Conservation (phyloP, 345 rosid genomes). For the Iberis pinnata region DNA sequence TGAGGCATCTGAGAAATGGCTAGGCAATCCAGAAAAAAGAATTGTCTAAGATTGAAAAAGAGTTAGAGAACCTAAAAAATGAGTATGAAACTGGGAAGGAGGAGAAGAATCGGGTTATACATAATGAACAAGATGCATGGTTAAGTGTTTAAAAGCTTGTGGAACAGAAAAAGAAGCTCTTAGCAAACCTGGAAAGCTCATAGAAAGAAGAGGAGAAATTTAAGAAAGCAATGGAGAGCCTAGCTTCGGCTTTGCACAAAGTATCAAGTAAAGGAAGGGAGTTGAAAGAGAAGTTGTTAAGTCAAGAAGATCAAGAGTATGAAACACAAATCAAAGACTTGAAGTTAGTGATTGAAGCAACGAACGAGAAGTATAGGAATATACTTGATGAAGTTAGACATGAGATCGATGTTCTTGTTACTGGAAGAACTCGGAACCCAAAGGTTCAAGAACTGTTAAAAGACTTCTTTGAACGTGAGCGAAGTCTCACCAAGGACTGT, state of each 20-base stretch:
- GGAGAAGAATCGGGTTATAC: slow-evolving; percentile 65
- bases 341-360: too few relatives aligned
- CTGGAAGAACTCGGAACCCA: too few relatives aligned
- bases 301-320: too few relatives aligned
- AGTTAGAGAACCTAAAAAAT: slow-evolving; percentile 45
- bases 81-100: slow-evolving; percentile 53
- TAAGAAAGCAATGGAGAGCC: slow-evolving; percentile 94
- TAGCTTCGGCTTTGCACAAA: too few relatives aligned
- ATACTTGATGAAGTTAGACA: slow-evolving; percentile 69
- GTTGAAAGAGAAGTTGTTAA: too few relatives aligned
- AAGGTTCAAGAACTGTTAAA: too few relatives aligned
- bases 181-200: slow-evolving; percentile 56
- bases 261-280: too few relatives aligned
- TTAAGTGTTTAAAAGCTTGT: slow-evolving; percentile 54
- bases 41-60: slow-evolving; percentile 37
- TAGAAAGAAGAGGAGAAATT: slow-evolving; percentile 89
- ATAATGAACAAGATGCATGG: slow-evolving; percentile 73
- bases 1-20: slow-evolving; percentile 46
- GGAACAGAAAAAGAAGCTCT: slow-evolving; percentile 69
- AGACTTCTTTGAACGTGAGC: too few relatives aligned
- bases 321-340: too few relatives aligned
- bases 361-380: slow-evolving; percentile 68
- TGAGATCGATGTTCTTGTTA: slow-evolving; percentile 52
- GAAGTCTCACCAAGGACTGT: too few relatives aligned
- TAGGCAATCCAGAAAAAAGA: slow-evolving; percentile 43